Percentiles rank a stretch among this genome's conserved stretches.
Conservation (phyloP, 2,329 filamentous ascomycete genomes). For the Fusarium euwallaceae region DNA sequence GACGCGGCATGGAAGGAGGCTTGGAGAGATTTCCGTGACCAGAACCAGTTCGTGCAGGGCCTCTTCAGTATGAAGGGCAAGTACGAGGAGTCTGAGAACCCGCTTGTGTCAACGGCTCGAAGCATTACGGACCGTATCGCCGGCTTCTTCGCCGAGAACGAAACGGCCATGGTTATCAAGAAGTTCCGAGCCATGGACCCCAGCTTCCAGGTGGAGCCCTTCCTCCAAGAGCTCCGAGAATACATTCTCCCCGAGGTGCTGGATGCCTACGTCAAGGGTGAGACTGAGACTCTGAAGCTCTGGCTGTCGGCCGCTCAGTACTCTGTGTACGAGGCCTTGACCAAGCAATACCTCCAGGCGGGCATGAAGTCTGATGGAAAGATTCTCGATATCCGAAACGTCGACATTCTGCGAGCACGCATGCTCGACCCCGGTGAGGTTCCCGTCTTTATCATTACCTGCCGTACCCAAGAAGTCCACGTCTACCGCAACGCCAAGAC, state of each 20-base stretch:
- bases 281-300: conserved; percentile 88
- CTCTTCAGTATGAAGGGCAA: conserved; percentile 87
- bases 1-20: conserved; percentile 98
- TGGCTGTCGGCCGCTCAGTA: conserved; percentile 98
- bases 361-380: conserved; percentile 95
- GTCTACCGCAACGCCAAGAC: conserved; percentile 95
- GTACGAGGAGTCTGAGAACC: conserved; percentile 98
- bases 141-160: conserved; percentile 98
- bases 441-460: conserved; percentile 97
- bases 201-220: conserved; percentile 92
- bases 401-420: conserved; percentile 86
- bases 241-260: conserved; percentile 98
- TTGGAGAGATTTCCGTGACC: conserved; percentile 96
- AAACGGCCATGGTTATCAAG: conserved; percentile 97
- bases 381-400: conserved; percentile 94
- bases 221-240: conserved; percentile 94
- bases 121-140: conserved; percentile 94
- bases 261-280: conserved; percentile 97
- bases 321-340: conserved; percentile 95
- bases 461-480: conserved; percentile 96
- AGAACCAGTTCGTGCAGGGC: conserved; percentile 87
- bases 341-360: conserved; percentile 93
- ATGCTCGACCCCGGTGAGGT: conserved; percentile 89
- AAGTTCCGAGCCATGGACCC: conserved; percentile 98
- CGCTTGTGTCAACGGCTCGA: conserved; percentile 90